A percentile compares a stretch with the other conserved stretches of the same genome.
Conservation (phyloP, 73 alveolate genomes). For the Tetrahymena thermophila region DNA sequence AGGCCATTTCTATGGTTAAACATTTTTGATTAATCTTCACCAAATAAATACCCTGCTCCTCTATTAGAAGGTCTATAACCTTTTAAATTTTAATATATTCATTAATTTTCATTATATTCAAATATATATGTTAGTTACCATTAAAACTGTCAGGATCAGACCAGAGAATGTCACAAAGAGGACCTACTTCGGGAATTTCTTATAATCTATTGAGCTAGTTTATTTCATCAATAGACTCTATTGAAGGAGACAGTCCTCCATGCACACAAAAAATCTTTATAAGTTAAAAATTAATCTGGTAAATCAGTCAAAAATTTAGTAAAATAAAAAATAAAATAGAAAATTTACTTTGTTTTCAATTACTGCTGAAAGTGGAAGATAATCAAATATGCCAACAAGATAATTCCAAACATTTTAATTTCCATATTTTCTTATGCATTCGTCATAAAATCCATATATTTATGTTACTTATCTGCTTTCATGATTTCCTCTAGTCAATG, state of each 20-base stretch:
- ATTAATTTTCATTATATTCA: slow-evolving; percentile 8
- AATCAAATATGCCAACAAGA: slow-evolving; percentile 47
- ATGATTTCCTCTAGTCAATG: slow-evolving; percentile 82
- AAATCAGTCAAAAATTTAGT: background rate
- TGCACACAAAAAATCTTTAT: slow-evolving; percentile 68
- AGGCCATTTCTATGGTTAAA: slow-evolving; percentile 72
- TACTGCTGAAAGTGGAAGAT: slow-evolving; percentile 28
- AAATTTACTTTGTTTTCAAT: slow-evolving; percentile 37
- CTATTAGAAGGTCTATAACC: slow-evolving; percentile 70
- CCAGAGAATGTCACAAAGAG: slow-evolving; percentile 84
- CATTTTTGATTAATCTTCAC: slow-evolving; percentile 76
- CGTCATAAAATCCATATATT: slow-evolving; percentile 85
- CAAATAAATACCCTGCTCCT: slow-evolving; percentile 96
- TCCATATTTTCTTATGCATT: slow-evolving; percentile 75
- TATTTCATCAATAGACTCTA: slow-evolving; percentile 63
- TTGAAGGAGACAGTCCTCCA: slow-evolving; percentile 82
- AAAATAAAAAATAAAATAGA: background rate
- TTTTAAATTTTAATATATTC: background rate
- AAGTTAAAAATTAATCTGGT: background rate
- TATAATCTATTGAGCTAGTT: slow-evolving; percentile 57
- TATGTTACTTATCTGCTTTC: slow-evolving; percentile 76
- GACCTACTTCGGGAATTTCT: slow-evolving; percentile 83
- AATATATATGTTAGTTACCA: background rate
- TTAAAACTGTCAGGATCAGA: slow-evolving; percentile 73
- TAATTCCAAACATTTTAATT: slow-evolving; percentile 69